Evolutionary conservation across 306 rosid genomes (phyloP).

Genomic region (Prunus mume): DNA sequence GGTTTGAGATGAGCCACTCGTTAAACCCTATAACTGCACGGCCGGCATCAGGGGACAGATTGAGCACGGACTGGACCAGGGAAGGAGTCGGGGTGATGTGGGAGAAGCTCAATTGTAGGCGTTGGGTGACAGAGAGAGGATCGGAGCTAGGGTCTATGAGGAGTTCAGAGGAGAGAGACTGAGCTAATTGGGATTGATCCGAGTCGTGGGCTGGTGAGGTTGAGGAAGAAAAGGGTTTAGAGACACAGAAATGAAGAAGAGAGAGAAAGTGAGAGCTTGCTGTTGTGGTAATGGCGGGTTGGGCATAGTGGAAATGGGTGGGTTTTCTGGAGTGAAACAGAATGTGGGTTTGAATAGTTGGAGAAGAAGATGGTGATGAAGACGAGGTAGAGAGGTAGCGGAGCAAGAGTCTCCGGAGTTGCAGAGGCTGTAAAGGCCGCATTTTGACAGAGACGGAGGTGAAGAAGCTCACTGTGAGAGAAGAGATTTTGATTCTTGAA

Average conservation of each 20-base stretch:
- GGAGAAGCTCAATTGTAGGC: slow-evolving; percentile 64
- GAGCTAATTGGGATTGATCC: slow-evolving; percentile 38
- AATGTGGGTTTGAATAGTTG: not conserved
- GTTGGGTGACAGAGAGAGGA: slow-evolving; percentile 48
- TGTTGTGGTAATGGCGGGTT: not conserved
- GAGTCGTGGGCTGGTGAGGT: slow-evolving; percentile 27
- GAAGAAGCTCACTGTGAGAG: not conserved
- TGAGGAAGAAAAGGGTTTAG: slow-evolving; percentile 35
- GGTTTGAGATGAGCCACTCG: slow-evolving; percentile 54
- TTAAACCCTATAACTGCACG: slow-evolving; percentile 56
- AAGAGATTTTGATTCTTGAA: not conserved
- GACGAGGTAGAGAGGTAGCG: slow-evolving; percentile 36
- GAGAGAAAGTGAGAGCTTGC: slow-evolving; percentile 12
- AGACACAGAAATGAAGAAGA: slow-evolving; percentile 23
- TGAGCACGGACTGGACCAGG: slow-evolving; percentile 47
- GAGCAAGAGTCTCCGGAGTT: slow-evolving; percentile 50
- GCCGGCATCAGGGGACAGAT: slow-evolving; percentile 60
- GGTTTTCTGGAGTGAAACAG: not conserved
- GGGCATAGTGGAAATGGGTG: slow-evolving; percentile 30
- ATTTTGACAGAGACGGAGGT: slow-evolving; percentile 24
- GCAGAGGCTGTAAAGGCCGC: slow-evolving; percentile 60
- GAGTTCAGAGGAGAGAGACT: slow-evolving; percentile 54
- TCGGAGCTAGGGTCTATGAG: slow-evolving; percentile 45
- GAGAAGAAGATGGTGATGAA: slow-evolving; percentile 17
- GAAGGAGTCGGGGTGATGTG: slow-evolving; percentile 52